Evolutionary conservation across 176 grass and related monocot species (phyloP).

Genomic region (Phoenix dactylifera): DNA sequence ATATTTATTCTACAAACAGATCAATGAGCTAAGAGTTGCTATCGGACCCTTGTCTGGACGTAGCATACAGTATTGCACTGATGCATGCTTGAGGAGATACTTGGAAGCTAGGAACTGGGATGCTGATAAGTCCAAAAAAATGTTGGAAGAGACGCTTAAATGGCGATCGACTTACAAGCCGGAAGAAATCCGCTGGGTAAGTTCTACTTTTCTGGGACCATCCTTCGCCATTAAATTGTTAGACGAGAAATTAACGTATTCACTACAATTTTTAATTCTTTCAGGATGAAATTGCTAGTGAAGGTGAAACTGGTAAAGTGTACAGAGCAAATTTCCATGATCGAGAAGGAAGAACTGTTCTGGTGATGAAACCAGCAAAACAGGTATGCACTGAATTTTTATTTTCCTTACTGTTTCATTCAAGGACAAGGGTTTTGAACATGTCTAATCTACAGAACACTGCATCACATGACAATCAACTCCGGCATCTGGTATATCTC

Average conservation of each 20-base stretch:
- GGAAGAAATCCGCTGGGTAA: conserved; percentile 75
- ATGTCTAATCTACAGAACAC: conserved; percentile 49
- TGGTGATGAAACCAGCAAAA: conserved; percentile 60
- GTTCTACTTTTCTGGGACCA: neutral
- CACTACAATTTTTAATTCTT: conserved; percentile 2
- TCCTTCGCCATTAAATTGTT: no score
- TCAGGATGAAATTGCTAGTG: conserved; percentile 52
- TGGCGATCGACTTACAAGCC: conserved; percentile 69
- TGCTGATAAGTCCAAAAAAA: conserved; percentile 61
- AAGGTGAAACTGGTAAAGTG: conserved; percentile 77
- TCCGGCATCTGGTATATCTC: conserved; percentile 54
- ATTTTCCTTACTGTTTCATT: neutral
- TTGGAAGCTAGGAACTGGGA: conserved; percentile 68
- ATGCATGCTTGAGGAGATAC: conserved; percentile 60
- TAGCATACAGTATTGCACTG: conserved; percentile 38
- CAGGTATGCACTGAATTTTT: conserved; percentile 30
- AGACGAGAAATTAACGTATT: no score
- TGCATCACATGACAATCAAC: conserved; percentile 49
- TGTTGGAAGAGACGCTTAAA: conserved; percentile 77
- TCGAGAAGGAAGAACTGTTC: conserved; percentile 56
- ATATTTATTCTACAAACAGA: conserved; percentile 29
- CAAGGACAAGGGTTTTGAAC: neutral
- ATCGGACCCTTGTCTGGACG: conserved; percentile 40
- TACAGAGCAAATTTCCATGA: conserved; percentile 71
- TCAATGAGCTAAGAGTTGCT: conserved; percentile 52